phyloP scores from a whole-genome alignment of 148 eudicot species.

The Rhododendron molle region DNA sequence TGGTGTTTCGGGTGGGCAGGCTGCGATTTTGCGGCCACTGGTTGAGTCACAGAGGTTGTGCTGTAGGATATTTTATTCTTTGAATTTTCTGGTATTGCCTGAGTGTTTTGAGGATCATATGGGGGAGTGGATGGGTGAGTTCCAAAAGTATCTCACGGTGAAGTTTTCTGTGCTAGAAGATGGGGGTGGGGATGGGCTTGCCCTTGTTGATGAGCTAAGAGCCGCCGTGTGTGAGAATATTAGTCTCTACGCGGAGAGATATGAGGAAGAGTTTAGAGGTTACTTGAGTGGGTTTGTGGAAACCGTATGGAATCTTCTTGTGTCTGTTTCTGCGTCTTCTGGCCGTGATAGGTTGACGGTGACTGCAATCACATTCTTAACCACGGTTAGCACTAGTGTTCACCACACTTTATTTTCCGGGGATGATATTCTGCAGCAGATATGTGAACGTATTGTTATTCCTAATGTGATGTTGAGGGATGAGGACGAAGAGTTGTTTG shows the following conservation, averaged over 20 bases:
- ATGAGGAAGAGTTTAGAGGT: constrained; percentile 71
- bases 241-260: constrained; percentile 84
- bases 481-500: constrained; percentile 94
- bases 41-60: constrained; percentile 89
- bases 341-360: constrained; percentile 78
- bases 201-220: constrained; percentile 70
- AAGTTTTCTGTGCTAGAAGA: constrained; percentile 65
- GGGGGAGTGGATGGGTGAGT: constrained; percentile 80
- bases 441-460: constrained; percentile 76
- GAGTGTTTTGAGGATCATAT: constrained; percentile 93
- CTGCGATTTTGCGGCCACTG: constrained; percentile 35
- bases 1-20: constrained; percentile 37
- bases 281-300: constrained; percentile 73
- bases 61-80: constrained; percentile 84
- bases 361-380: constrained; percentile 81
- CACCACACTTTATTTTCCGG: constrained; percentile 63
- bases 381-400: constrained; percentile 73
- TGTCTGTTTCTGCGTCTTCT: constrained; percentile 54
- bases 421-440: constrained; percentile 74
- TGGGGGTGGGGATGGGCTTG: constrained; percentile 58
- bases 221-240: constrained; percentile 90
- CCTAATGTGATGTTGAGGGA: constrained; percentile 94
- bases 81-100: constrained; percentile 87
- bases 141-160: constrained; percentile 66
- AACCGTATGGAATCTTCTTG: constrained; percentile 70